Evolutionary conservation across 2,329 filamentous ascomycete species (phyloP), one percentile per base, ranked within the genome.

Genomic region (Talaromyces sp.): DNA sequence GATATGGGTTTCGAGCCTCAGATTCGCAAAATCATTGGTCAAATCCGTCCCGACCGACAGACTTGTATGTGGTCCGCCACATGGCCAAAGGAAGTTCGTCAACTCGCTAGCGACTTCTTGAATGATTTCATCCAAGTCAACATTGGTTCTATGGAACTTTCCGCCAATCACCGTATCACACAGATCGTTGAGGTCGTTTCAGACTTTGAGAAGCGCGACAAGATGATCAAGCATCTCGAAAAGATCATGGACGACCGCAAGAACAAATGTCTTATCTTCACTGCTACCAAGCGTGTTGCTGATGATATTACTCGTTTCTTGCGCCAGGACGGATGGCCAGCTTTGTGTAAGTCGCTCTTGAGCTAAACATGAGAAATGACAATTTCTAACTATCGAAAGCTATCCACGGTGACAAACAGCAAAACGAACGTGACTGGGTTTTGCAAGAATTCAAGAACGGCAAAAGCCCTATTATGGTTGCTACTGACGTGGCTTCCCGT

Each of bases 1-100:
- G 95, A 99, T 82, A 99, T 99, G 95, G 95, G 95, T 87, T 98
- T 99, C 81, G 95, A 99, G 82, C 95, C 95, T 69, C 95, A 98
- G 79, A 98, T 99, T 73, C 92, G 95, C 83, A 98, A 98, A 84
- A 98, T 99, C 69, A 93, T 99, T 70, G 86, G 90, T 67, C 95
- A 99, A 82, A 98, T 98, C 79, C 92, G 95, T 70, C 95, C 95
- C 60, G 95, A 99, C 77, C 89, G 95, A 84, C 95, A 99, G 80
- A 99, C 95, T 66, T 95, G 95, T 83, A 96, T 99, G 92, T 99
- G 93, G 92, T 99, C 95, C 65, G 95, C 95, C 70, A 99, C 95
- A 6, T 99, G 95, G 93, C 95, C 95, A 73, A 97, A 97, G 85
- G 93, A 98, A 79, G 93, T 99, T 70, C 91, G 93, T 73, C 90